These are phyloP conservation scores for Licmophora abbreviata DNA, from an alignment of 108 stramenopile species.

Conservation along the genomic window DNA sequence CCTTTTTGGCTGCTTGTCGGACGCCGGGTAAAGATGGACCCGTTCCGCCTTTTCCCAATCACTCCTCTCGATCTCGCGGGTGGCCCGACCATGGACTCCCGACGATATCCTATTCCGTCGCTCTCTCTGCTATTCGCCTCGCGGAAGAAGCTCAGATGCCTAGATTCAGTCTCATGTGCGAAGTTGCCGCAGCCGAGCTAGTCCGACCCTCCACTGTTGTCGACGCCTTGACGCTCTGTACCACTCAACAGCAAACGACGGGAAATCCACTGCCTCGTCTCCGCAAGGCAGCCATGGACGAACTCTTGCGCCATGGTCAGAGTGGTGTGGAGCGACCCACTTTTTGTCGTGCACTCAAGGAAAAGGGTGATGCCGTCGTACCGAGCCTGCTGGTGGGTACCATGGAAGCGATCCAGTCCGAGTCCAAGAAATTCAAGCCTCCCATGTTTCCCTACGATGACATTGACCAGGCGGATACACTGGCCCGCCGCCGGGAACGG, in stretches of 20 bases:
- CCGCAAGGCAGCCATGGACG: conserved; percentile 65
- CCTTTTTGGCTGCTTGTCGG: conserved; percentile 50
- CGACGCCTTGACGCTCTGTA: conserved; percentile 53
- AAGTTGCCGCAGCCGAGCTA: conserved; percentile 68
- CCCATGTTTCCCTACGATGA: neutral
- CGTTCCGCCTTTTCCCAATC: conserved; percentile 17
- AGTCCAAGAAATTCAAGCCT: neutral
- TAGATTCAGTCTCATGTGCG: conserved; percentile 78
- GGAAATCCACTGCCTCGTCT: conserved; percentile 63
- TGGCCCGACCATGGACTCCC: conserved; percentile 59
- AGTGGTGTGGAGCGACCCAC: conserved; percentile 32
- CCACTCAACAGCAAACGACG: conserved; percentile 33
- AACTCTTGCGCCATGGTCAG: conserved; percentile 36
- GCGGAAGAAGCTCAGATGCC: conserved; percentile 76
- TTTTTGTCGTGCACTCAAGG: conserved; percentile 41
- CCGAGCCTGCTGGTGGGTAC: conserved; percentile 60
- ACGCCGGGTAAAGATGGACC: conserved; percentile 16
- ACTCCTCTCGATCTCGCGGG: conserved; percentile 5
- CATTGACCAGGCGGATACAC: neutral
- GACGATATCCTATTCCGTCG: conserved; percentile 48
- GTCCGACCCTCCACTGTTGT: conserved; percentile 43
- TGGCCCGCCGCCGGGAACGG: too few species aligned
- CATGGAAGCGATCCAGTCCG: conserved; percentile 27
- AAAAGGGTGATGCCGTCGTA: conserved; percentile 33
- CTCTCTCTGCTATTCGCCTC: conserved; percentile 55